Evolutionary conservation across 2,329 filamentous ascomycete species (phyloP).

Genomic region (Aureobasidium sp.): DNA sequence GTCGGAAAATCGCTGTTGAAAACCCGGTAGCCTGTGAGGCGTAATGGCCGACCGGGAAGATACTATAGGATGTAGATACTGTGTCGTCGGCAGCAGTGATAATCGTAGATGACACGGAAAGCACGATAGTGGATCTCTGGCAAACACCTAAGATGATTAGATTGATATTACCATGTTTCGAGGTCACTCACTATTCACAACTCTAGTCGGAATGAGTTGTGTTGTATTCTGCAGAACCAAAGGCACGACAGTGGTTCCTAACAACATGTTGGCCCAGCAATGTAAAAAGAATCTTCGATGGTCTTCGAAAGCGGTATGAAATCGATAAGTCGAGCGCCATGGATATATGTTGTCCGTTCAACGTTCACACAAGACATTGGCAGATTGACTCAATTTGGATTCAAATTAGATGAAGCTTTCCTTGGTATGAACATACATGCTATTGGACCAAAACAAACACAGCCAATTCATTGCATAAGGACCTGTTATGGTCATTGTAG

Average conservation of each 20-base stretch:
- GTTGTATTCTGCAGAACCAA: neutral
- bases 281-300: neutral
- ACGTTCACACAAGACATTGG: neutral
- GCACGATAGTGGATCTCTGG: neutral
- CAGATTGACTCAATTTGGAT: neutral
- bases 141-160: neutral
- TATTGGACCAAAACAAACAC: slow-evolving; percentile 7
- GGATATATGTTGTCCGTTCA: slow-evolving; percentile 13
- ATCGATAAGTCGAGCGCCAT: slow-evolving; percentile 5
- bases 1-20: neutral
- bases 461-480: neutral
- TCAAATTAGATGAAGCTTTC: neutral
- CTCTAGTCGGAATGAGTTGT: neutral
- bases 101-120: neutral
- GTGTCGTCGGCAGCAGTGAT: neutral
- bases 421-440: neutral
- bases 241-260: neutral
- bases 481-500: neutral
- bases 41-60: neutral
- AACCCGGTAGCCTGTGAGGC: neutral
- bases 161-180: neutral
- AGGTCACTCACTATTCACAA: neutral
- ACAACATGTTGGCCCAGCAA: slow-evolving; percentile 1
- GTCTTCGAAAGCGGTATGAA: neutral
- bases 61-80: neutral